Percentiles rank a stretch among this genome's conserved stretches.
phyloP scores from a whole-genome alignment of 1,284 basidiomycete species.

The Cystobasidium slooffiae region DNA sequence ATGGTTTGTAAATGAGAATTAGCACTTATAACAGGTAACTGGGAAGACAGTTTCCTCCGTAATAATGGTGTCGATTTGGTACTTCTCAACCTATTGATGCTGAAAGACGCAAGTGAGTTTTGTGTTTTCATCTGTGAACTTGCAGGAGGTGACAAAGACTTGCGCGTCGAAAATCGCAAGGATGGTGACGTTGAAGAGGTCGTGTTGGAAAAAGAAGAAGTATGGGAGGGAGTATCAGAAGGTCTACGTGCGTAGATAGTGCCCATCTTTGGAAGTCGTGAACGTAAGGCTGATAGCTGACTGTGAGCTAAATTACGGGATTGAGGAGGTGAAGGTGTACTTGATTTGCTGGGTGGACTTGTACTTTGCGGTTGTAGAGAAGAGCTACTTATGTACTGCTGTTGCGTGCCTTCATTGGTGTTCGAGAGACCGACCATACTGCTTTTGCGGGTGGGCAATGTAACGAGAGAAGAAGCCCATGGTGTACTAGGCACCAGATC shows the following conservation, averaged over 20 bases:
- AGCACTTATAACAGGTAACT: neutral
- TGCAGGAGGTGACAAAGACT: neutral
- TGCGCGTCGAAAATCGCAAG: neutral
- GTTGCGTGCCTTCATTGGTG: too few species aligned
- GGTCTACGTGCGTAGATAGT: neutral
- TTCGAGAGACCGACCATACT: neutral
- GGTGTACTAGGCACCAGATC: neutral
- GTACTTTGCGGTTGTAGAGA: too few species aligned
- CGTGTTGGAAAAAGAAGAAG: neutral
- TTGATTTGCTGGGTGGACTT: too few species aligned
- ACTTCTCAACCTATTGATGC: neutral
- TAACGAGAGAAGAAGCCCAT: neutral
- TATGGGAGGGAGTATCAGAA: neutral
- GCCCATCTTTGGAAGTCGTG: neutral
- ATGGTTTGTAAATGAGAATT: neutral
- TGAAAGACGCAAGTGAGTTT: neutral
- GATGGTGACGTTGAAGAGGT: neutral
- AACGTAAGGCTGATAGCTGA: neutral
- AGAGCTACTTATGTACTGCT: too few species aligned
- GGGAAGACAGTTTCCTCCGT: neutral
- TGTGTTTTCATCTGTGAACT: neutral
- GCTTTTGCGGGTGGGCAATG: neutral
- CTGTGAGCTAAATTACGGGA: too few species aligned
- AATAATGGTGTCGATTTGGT: slow-evolving; percentile 2
- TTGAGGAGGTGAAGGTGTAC: too few species aligned